Percentiles rank a stretch among this genome's conserved stretches.
phyloP scores from a whole-genome alignment of 2,329 filamentous ascomycete genomes.

The Aspergillus sp. region DNA sequence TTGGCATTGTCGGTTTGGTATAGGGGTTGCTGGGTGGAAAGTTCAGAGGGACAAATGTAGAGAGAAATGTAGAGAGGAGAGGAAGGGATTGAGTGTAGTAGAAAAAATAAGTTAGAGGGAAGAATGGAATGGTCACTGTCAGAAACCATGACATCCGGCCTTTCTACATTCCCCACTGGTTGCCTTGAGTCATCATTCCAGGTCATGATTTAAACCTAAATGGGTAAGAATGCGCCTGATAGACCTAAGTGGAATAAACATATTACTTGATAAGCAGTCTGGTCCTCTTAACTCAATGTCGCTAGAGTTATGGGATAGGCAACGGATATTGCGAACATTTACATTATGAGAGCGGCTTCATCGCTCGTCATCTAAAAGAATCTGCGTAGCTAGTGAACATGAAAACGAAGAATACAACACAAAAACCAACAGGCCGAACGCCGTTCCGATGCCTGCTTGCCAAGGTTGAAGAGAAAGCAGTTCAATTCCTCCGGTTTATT shows the following conservation, averaged over 20 bases:
- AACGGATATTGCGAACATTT: neutral
- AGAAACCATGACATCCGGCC: too few relatives aligned
- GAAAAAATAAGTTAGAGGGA: too few relatives aligned
- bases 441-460: constrained; percentile 22
- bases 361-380: constrained; percentile 1
- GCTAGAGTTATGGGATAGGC: too few relatives aligned
- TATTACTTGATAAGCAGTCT: too few relatives aligned
- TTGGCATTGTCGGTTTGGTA: neutral
- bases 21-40: too few relatives aligned
- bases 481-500: constrained; percentile 6
- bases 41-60: neutral
- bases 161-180: neutral
- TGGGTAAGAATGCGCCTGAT: neutral
- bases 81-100: too few relatives aligned
- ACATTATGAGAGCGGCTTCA: neutral
- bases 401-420: neutral
- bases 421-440: constrained; percentile 14
- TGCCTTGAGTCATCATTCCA: neutral
- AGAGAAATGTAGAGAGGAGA: too few relatives aligned
- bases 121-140: too few relatives aligned
- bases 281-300: too few relatives aligned
- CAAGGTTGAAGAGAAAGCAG: constrained; percentile 18
- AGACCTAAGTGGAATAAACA: neutral
- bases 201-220: neutral
- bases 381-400: neutral